Percentiles rank a stretch among this genome's conserved stretches.
Evolutionary conservation across 768 basidiomycete genomes (phyloP).

Genomic region (Termitomyces sp.): DNA sequence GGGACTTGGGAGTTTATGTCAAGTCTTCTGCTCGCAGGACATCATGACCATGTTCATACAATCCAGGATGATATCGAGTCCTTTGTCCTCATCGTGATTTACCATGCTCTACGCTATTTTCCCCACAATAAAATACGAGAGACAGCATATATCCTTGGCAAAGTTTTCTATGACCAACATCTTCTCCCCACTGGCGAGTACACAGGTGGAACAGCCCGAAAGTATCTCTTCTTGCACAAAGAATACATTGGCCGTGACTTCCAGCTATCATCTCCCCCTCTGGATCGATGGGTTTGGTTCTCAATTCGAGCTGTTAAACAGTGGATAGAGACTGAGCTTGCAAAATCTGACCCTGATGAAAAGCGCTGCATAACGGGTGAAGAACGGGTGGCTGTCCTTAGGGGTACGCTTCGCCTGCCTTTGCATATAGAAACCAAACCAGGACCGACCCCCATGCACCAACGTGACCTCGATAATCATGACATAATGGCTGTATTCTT

Average conservation of each 20-base stretch:
- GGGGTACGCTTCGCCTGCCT: not conserved
- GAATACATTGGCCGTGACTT: not conserved
- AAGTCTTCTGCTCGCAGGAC: not conserved
- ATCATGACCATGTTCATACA: not conserved
- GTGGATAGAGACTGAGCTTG: constrained; percentile 1
- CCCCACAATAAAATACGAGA: no score
- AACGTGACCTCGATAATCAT: not conserved
- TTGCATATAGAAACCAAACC: not conserved
- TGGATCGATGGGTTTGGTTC: not conserved
- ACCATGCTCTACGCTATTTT: no score
- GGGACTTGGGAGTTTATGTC: constrained; percentile 18
- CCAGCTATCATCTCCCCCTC: not conserved
- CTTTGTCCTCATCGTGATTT: constrained; percentile 9
- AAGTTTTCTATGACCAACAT: not conserved
- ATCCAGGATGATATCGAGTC: constrained; percentile 12
- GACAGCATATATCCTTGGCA: not conserved
- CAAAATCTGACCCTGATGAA: no score
- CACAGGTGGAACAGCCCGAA: not conserved
- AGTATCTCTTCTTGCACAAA: not conserved
- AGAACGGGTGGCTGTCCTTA: not conserved
- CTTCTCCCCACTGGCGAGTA: not conserved
- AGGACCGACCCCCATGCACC: not conserved
- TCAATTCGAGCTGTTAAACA: not conserved
- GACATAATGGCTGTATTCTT: not conserved
- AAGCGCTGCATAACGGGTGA: no score